Conservation (phyloP, 2,329 filamentous ascomycete genomes). For the Ilyonectria mors-panacis region DNA sequence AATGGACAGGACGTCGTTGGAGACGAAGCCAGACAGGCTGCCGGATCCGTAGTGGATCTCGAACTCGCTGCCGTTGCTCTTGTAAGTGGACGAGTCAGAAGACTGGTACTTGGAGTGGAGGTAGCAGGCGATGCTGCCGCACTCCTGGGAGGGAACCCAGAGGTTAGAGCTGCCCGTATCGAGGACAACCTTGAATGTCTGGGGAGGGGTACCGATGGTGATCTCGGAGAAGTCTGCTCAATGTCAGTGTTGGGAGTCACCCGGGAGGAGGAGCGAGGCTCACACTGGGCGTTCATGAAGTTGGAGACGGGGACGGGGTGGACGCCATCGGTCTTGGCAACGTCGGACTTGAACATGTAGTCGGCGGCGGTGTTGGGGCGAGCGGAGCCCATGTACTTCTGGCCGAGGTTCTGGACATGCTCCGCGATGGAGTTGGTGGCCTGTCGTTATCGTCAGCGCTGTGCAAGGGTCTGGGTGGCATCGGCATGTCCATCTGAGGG, state of each 20-base stretch:
- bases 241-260: slow-evolving; percentile 31
- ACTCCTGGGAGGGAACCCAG: slow-evolving; percentile 94
- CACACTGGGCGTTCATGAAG: slow-evolving; percentile 99
- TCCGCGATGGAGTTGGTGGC: slow-evolving; percentile 83
- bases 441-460: slow-evolving; percentile 59
- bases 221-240: slow-evolving; percentile 94
- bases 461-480: not conserved
- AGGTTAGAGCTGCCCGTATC: slow-evolving; percentile 99
- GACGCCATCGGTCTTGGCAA: slow-evolving; percentile 74
- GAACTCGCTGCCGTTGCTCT: slow-evolving; percentile 93
- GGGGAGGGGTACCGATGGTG: slow-evolving; percentile 89
- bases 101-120: slow-evolving; percentile 98
- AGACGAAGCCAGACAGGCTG: slow-evolving; percentile 93
- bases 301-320: slow-evolving; percentile 94
- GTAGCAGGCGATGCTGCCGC: slow-evolving; percentile 97
- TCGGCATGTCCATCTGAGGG: slow-evolving; percentile 1
- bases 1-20: slow-evolving; percentile 87
- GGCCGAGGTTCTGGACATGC: slow-evolving; percentile 86
- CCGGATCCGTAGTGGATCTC: slow-evolving; percentile 97
- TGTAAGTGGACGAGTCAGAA: slow-evolving; percentile 88
- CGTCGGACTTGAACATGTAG: slow-evolving; percentile 84
- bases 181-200: slow-evolving; percentile 97
- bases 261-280: slow-evolving; percentile 52
- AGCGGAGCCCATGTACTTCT: slow-evolving; percentile 90
- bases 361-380: slow-evolving; percentile 79